These are phyloP conservation scores for Pyronema domesticum DNA, from an alignment of 495 filamentous ascomycete genomes.

Conservation along the genomic window DNA sequence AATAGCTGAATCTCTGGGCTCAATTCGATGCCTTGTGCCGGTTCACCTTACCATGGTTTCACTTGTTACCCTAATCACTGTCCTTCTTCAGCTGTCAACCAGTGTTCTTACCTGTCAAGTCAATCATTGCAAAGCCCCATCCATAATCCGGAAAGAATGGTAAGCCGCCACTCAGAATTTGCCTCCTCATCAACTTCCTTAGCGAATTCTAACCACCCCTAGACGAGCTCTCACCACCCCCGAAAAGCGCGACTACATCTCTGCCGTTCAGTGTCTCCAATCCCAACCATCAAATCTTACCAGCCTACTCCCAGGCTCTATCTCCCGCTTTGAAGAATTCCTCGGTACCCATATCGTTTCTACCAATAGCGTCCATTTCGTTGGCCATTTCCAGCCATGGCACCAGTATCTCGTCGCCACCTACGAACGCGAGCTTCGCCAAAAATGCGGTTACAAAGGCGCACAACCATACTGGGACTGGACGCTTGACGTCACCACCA, in stretches of 20 bases:
- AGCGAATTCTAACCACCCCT: background rate
- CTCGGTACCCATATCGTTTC: slow-evolving; percentile 9
- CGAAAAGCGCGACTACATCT: slow-evolving; percentile 32
- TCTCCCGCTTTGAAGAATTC: slow-evolving; percentile 50
- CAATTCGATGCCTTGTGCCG: no score
- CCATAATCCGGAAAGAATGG: no score
- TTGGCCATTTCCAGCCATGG: slow-evolving; percentile 26
- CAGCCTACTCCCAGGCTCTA: slow-evolving; percentile 23
- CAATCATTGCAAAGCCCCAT: no score
- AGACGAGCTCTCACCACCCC: background rate
- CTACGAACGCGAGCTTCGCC: background rate
- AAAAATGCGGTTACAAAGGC: background rate
- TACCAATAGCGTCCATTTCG: slow-evolving; percentile 9
- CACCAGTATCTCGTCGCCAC: slow-evolving; percentile 10
- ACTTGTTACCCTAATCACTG: no score
- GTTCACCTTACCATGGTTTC: no score
- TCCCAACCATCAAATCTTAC: slow-evolving; percentile 30
- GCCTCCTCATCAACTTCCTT: no score
- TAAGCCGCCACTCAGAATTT: no score
- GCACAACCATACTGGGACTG: background rate
- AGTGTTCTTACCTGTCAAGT: no score
- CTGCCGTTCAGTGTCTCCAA: slow-evolving; percentile 46
- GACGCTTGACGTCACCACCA: slow-evolving; percentile 8
- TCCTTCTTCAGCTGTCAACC: no score
- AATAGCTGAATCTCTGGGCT: no score